A percentile compares a stretch with the other conserved stretches of the same genome.
Conservation (phyloP, 768 basidiomycete genomes). For the Cubamyces lactineus region DNA sequence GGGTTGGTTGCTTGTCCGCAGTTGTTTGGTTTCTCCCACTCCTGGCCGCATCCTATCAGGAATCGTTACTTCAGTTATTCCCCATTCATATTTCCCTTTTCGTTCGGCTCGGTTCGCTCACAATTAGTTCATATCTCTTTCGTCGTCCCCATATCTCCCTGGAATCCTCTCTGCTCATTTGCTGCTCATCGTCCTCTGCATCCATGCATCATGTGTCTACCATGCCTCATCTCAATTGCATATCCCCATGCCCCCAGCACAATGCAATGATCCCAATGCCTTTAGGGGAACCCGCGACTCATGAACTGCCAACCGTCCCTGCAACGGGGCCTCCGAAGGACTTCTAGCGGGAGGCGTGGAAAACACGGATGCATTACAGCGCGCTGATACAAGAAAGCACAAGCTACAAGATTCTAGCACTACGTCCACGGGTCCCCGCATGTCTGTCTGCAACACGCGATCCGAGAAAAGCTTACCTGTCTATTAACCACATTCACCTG, state of each 20-base stretch:
- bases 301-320: no score
- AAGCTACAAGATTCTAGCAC: slow-evolving; percentile 3
- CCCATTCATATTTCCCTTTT: background rate
- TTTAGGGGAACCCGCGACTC: no score
- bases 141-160: background rate
- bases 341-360: background rate
- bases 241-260: background rate
- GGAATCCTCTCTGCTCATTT: slow-evolving; percentile 3
- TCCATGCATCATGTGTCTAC: slow-evolving; percentile 8
- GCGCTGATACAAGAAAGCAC: background rate
- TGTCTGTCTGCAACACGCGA: background rate
- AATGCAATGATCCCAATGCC: background rate
- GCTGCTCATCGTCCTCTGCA: background rate
- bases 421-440: background rate
- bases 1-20: background rate
- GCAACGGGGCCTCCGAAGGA: no score
- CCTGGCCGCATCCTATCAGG: background rate
- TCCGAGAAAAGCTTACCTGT: background rate
- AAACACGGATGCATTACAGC: background rate
- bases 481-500: background rate
- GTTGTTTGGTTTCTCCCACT: background rate
- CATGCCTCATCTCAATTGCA: slow-evolving; percentile 13
- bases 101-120: background rate
- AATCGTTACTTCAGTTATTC: background rate
- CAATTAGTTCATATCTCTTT: background rate